phyloP scores from a whole-genome alignment of 2,329 filamentous ascomycete species.

The Pleurostoma richardsiae region DNA sequence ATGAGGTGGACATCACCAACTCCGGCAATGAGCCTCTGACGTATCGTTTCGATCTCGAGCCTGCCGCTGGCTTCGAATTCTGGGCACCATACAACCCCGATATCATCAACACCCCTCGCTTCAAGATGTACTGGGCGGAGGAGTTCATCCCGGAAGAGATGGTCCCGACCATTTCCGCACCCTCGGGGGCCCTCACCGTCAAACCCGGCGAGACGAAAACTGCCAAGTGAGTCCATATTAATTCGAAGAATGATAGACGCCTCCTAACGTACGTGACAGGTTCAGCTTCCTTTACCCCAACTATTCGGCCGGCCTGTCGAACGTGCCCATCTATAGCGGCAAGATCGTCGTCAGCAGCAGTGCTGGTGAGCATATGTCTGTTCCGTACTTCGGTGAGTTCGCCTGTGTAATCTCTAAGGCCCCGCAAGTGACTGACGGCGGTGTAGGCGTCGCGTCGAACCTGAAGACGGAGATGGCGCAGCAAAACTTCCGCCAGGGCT shows the following conservation, averaged over 20 bases:
- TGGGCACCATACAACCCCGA: constrained; percentile 4
- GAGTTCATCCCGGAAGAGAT: constrained; percentile 7
- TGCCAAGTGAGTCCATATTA: neutral
- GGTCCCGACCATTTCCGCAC: constrained; percentile 2
- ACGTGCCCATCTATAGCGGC: constrained; percentile 25
- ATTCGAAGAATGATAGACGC: neutral
- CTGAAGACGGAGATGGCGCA: neutral
- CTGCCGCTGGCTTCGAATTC: constrained; percentile 34
- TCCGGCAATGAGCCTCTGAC: constrained; percentile 27
- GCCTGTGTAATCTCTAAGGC: neutral
- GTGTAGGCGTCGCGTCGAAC: neutral
- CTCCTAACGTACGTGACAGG: neutral
- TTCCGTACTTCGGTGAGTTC: constrained; percentile 22
- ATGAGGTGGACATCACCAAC: constrained; percentile 35
- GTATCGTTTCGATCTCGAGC: constrained; percentile 34
- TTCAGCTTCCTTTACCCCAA: neutral
- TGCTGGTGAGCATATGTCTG: constrained; percentile 21
- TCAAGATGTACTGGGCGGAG: neutral
- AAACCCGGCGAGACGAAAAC: constrained; percentile 14
- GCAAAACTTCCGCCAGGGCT: constrained; percentile 1
- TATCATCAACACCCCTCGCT: neutral
- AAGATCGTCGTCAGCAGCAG: constrained; percentile 23
- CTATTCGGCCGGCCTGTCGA: constrained; percentile 16
- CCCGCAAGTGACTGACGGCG: neutral
- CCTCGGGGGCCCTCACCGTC: constrained; percentile 10